A percentile compares a stretch with the other conserved stretches of the same genome.
Conservation (phyloP, 2,329 filamentous ascomycete species). For the Cyanodermella asteris region DNA sequence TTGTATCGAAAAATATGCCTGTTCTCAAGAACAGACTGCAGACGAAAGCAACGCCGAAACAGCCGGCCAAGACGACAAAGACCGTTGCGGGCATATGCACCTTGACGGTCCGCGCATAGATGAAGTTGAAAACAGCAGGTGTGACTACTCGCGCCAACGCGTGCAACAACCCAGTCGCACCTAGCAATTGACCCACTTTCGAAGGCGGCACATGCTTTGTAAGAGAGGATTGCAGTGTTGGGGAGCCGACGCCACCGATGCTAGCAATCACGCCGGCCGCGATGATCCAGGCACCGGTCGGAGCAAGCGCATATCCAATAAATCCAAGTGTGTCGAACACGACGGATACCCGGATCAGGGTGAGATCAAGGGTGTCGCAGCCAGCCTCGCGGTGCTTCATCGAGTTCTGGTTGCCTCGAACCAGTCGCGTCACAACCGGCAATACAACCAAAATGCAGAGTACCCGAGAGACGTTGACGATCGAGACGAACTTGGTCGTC, state of each 20-base stretch:
- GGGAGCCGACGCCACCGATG: slow-evolving; percentile 64
- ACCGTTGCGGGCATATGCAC: slow-evolving; percentile 61
- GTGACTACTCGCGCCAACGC: slow-evolving; percentile 57
- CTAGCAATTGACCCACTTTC: slow-evolving; percentile 66
- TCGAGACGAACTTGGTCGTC: slow-evolving; percentile 57
- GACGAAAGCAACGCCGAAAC: slow-evolving; percentile 45
- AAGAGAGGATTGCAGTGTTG: slow-evolving; percentile 61
- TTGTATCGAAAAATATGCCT: too few species aligned
- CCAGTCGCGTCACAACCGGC: slow-evolving; percentile 53
- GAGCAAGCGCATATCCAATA: slow-evolving; percentile 48
- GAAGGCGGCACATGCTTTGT: slow-evolving; percentile 82
- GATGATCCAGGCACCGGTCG: slow-evolving; percentile 42
- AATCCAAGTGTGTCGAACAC: slow-evolving; percentile 57
- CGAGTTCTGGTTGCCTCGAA: slow-evolving; percentile 35
- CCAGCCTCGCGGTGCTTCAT: slow-evolving; percentile 46
- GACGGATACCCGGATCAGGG: slow-evolving; percentile 52
- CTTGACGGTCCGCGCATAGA: slow-evolving; percentile 65
- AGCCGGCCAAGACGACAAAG: slow-evolving; percentile 48
- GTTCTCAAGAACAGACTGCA: slow-evolving; percentile 51
- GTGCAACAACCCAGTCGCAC: slow-evolving; percentile 69
- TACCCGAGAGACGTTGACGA: slow-evolving; percentile 59
- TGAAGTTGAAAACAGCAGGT: slow-evolving; percentile 63
- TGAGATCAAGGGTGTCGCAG: slow-evolving; percentile 56
- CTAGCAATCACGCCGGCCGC: slow-evolving; percentile 50
- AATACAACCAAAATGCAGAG: slow-evolving; percentile 51